Percentiles rank a stretch among this genome's conserved stretches.
Conservation (phyloP, 345 rosid genomes). For the Eucalyptus globulus region DNA sequence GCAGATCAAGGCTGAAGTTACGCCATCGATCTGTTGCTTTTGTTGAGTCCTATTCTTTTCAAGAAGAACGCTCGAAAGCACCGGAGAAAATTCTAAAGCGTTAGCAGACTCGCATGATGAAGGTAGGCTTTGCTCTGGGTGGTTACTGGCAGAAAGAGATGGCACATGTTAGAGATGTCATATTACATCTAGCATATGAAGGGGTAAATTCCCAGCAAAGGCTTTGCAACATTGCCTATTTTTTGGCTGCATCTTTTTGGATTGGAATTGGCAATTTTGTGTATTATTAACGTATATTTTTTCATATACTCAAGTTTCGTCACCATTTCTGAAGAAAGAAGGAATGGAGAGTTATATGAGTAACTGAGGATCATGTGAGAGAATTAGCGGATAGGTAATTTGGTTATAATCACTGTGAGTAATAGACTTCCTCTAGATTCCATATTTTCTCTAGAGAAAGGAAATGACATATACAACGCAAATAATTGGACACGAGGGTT, state of each 20-base stretch:
- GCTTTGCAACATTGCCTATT: background rate
- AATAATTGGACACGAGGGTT: background rate
- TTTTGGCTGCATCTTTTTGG: background rate
- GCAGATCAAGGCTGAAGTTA: background rate
- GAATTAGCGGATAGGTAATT: background rate
- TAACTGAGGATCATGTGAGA: background rate
- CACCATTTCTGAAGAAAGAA: background rate
- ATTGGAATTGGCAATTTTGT: background rate
- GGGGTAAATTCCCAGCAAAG: background rate
- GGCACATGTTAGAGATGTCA: background rate
- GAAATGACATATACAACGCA: background rate
- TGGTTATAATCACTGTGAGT: background rate
- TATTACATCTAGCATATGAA: background rate
- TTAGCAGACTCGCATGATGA: background rate
- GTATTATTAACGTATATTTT: background rate
- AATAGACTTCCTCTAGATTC: no score
- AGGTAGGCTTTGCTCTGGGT: background rate
- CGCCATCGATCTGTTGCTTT: background rate
- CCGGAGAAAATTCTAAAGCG: background rate
- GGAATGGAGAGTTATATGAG: background rate
- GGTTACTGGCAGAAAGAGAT: background rate
- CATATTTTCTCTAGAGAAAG: background rate
- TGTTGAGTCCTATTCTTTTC: background rate
- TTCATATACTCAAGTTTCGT: background rate
- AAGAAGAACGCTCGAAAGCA: background rate